Evolutionary conservation across 2,329 filamentous ascomycete genomes (phyloP).

Genomic region (Xylaria sp.): DNA sequence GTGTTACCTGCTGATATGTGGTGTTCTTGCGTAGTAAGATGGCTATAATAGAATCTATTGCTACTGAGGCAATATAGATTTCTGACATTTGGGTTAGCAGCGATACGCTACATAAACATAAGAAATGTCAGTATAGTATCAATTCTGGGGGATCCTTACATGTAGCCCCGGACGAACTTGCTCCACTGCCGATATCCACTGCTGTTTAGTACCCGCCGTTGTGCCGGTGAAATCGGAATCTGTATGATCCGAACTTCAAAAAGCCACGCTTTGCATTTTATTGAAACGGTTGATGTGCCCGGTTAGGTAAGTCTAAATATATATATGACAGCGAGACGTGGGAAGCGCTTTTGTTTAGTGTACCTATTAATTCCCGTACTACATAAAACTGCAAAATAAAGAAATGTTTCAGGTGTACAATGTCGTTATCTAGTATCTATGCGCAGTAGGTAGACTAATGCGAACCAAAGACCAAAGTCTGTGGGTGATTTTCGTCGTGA

Average conservation of each 20-base stretch:
- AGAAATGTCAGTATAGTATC: not conserved
- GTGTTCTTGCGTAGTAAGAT: conserved; percentile 12
- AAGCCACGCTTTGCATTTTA: not conserved
- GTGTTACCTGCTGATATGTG: not conserved
- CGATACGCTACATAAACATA: not conserved
- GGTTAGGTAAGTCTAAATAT: not conserved
- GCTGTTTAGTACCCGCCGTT: not conserved
- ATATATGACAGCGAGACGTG: not conserved
- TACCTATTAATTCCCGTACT: not conserved
- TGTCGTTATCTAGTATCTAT: conserved; percentile 4
- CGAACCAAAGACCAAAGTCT: not conserved
- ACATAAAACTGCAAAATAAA: not conserved
- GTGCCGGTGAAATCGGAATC: not conserved
- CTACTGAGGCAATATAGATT: conserved; percentile 3
- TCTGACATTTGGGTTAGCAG: not conserved
- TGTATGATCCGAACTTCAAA: not conserved
- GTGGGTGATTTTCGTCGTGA: conserved; percentile 17
- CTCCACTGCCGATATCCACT: not conserved
- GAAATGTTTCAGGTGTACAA: not conserved
- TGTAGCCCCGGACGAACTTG: not conserved
- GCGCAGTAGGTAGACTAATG: too few relatives aligned
- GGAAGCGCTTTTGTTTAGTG: not conserved
- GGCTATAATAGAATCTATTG: not conserved
- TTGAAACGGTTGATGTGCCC: not conserved
- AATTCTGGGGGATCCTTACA: not conserved